phyloP scores from a whole-genome alignment of 1,139 yeast species.

The Trichomonascaceae sp. region DNA sequence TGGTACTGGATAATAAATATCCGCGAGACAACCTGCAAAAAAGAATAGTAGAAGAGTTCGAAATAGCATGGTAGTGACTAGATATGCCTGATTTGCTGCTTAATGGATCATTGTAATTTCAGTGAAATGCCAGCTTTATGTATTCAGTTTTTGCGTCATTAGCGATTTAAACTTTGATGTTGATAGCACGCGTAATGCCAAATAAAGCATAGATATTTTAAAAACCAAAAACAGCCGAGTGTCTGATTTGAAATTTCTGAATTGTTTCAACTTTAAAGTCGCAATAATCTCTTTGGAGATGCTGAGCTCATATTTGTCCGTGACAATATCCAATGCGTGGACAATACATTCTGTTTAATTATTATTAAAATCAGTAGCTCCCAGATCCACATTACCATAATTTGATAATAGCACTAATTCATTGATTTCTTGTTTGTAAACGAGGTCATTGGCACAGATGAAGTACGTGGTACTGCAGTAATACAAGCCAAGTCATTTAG shows the following conservation, averaged over 20 bases:
- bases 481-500: not conserved
- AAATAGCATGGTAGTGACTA: not conserved
- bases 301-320: not conserved
- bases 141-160: not conserved
- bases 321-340: not conserved
- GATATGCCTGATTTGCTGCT: not conserved
- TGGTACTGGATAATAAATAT: slow-evolving; percentile 1
- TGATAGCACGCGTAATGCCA: not conserved
- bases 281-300: not conserved
- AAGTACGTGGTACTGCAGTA: not conserved
- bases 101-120: not conserved
- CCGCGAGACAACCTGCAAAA: not conserved
- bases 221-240: not conserved
- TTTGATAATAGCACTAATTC: too few relatives aligned
- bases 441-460: not conserved
- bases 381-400: not conserved
- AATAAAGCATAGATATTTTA: not conserved
- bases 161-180: not conserved
- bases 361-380: too few relatives aligned
- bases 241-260: not conserved
- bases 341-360: too few relatives aligned
- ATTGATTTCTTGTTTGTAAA: not conserved
- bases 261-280: not conserved
- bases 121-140: not conserved
- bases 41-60: not conserved